Percentiles rank a stretch among this genome's conserved stretches.
phyloP scores from a whole-genome alignment of 2,329 filamentous ascomycete genomes.

The Sordariomycetes sp. region DNA sequence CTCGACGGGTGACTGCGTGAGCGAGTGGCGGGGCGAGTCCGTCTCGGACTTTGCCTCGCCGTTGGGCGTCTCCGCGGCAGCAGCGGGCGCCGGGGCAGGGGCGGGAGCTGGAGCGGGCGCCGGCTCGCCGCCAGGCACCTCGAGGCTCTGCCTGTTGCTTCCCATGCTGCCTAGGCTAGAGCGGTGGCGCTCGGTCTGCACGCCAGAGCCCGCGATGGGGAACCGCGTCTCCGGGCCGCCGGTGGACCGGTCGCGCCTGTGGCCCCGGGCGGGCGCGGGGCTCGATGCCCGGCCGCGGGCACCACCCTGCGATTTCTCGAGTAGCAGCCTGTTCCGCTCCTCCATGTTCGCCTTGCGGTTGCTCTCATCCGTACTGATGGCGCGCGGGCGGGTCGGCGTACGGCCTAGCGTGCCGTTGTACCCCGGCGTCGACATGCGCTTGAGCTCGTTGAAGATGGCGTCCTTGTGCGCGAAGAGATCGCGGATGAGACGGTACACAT shows the following conservation, averaged over 20 bases:
- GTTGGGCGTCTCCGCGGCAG: constrained; percentile 9
- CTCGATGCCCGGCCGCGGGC: constrained; percentile 60
- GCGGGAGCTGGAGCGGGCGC: constrained; percentile 13
- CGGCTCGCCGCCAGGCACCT: constrained; percentile 53
- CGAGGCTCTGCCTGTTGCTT: constrained; percentile 55
- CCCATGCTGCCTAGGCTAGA: constrained; percentile 35
- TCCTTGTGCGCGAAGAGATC: constrained; percentile 93
- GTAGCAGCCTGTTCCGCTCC: constrained; percentile 73
- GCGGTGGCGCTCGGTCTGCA: constrained; percentile 36
- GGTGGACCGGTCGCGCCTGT: constrained; percentile 71
- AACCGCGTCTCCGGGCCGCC: constrained; percentile 66
- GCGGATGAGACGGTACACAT: constrained; percentile 77
- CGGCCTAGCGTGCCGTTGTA: constrained; percentile 42
- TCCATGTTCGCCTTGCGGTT: constrained; percentile 90
- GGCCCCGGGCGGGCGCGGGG: constrained; percentile 40
- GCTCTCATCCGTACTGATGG: constrained; percentile 90
- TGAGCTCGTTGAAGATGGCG: constrained; percentile 87
- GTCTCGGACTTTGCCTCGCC: constrained; percentile 9
- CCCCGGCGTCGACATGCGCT: constrained; percentile 66
- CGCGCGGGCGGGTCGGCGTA: constrained; percentile 56
- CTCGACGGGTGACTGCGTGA: constrained; percentile 23
- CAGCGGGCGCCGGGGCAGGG: constrained; percentile 7
- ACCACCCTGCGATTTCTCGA: constrained; percentile 58
- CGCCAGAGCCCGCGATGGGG: constrained; percentile 59
- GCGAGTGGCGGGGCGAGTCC: constrained; percentile 7